Percentiles rank a stretch among this genome's conserved stretches.
Evolutionary conservation across 192 early-diverging fungal genomes (phyloP).

Genomic region (Coemansia sp.): DNA sequence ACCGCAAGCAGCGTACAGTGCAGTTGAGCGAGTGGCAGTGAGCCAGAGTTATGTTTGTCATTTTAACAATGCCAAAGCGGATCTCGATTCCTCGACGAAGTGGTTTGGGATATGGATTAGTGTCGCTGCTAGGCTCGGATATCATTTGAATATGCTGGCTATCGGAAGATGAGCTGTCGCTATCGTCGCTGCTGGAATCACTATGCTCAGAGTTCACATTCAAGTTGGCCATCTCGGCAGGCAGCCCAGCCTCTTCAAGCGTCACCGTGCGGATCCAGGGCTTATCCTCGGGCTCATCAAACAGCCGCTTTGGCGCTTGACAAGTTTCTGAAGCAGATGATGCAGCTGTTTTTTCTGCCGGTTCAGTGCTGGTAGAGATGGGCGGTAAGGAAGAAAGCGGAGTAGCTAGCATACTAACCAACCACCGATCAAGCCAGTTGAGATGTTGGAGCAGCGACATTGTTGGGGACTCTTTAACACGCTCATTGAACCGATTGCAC

Average conservation of each 20-base stretch:
- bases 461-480: constrained; percentile 22
- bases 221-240: constrained; percentile 5
- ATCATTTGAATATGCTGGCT: constrained; percentile 9
- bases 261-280: constrained; percentile 41
- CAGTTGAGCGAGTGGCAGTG: constrained; percentile 64
- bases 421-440: constrained; percentile 56
- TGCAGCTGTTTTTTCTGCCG: not conserved
- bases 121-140: not conserved
- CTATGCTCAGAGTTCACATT: not conserved
- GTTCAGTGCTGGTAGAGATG: not conserved
- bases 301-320: constrained; percentile 3
- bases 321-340: not conserved
- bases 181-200: constrained; percentile 7
- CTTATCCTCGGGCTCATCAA: constrained; percentile 19
- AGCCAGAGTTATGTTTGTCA: constrained; percentile 68
- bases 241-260: constrained; percentile 23
- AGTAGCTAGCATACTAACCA: constrained; percentile 21
- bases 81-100: constrained; percentile 70
- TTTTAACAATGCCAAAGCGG: constrained; percentile 57
- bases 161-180: constrained; percentile 6
- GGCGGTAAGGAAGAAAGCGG: constrained; percentile 11
- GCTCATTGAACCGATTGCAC: constrained; percentile 17
- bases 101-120: constrained; percentile 42
- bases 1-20: constrained; percentile 69
- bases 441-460: constrained; percentile 45